These are phyloP conservation scores for Suillus lakei DNA, from an alignment of 768 basidiomycete genomes.

Conservation along the genomic window DNA sequence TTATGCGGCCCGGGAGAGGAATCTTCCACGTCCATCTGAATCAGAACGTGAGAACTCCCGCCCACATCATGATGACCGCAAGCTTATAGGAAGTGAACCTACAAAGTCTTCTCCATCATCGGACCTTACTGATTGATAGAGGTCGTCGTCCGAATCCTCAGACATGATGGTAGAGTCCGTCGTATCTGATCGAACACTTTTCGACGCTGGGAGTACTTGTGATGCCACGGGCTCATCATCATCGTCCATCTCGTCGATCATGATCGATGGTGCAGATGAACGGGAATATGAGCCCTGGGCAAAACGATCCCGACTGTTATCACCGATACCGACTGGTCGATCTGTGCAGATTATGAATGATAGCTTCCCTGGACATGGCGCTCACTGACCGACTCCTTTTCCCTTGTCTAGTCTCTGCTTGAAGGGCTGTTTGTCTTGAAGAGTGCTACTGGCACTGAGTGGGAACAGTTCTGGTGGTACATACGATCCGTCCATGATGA, in stretches of 20 bases:
- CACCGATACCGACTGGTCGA: neutral
- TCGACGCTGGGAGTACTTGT: neutral
- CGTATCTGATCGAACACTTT: neutral
- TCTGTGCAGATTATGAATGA: neutral
- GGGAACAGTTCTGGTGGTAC: neutral
- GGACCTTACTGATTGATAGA: neutral
- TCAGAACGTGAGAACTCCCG: neutral
- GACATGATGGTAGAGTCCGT: neutral
- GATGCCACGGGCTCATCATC: conserved; percentile 8
- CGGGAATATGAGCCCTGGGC: conserved; percentile 7
- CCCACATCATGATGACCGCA: conserved; percentile 4
- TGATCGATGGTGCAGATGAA: neutral
- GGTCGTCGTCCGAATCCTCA: conserved; percentile 1
- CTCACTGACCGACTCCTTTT: conserved; percentile 3
- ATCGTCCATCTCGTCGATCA: conserved; percentile 4
- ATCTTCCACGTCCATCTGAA: conserved; percentile 27
- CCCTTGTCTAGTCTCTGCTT: neutral
- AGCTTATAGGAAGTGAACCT: neutral
- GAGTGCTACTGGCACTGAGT: neutral
- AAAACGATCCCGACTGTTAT: neutral
- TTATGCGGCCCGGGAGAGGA: conserved; percentile 6
- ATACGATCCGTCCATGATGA: neutral
- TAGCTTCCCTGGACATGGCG: too few relatives aligned
- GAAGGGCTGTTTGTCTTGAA: neutral
- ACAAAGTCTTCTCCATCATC: neutral